Conservation (phyloP, 1,139 yeast genomes). For the Geotrichum fermentans region DNA sequence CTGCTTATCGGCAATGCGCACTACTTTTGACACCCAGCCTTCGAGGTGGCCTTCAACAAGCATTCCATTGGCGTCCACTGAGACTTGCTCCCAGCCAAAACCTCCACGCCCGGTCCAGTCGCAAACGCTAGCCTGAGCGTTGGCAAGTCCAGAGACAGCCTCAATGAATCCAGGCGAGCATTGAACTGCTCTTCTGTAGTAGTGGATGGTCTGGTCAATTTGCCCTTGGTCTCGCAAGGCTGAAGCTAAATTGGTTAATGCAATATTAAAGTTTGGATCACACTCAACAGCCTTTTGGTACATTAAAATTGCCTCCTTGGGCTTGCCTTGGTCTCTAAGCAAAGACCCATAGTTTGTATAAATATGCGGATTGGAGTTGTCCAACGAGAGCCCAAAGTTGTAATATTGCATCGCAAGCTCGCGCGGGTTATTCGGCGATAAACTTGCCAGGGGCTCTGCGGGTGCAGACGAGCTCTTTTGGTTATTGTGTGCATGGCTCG, state of each 20-base stretch:
- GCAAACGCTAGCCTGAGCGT: slow-evolving; percentile 35
- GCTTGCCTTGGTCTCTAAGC: slow-evolving; percentile 34
- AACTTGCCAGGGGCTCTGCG: slow-evolving; percentile 20
- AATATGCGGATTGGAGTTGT: slow-evolving; percentile 35
- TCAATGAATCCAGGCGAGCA: slow-evolving; percentile 34
- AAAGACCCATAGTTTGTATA: slow-evolving; percentile 38
- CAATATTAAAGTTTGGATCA: slow-evolving; percentile 35
- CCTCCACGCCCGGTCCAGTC: slow-evolving; percentile 37
- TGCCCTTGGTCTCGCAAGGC: slow-evolving; percentile 37
- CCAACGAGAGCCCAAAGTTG: slow-evolving; percentile 34
- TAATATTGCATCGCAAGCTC: slow-evolving; percentile 33
- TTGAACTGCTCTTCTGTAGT: slow-evolving; percentile 33
- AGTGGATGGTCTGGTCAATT: slow-evolving; percentile 33
- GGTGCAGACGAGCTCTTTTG: slow-evolving; percentile 19
- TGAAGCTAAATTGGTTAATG: slow-evolving; percentile 36
- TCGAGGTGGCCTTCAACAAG: slow-evolving; percentile 25
- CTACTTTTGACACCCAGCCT: slow-evolving; percentile 34
- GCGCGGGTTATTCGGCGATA: slow-evolving; percentile 3
- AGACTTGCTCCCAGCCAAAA: slow-evolving; percentile 31
- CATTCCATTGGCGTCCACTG: slow-evolving; percentile 31
- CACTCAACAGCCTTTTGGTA: slow-evolving; percentile 34
- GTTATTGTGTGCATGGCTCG: slow-evolving; percentile 4
- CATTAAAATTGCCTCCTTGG: slow-evolving; percentile 33
- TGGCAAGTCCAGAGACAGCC: slow-evolving; percentile 36
- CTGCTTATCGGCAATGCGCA: slow-evolving; percentile 30